Conservation (phyloP, 2,329 filamentous ascomycete species). For the Alternaria sp. region DNA sequence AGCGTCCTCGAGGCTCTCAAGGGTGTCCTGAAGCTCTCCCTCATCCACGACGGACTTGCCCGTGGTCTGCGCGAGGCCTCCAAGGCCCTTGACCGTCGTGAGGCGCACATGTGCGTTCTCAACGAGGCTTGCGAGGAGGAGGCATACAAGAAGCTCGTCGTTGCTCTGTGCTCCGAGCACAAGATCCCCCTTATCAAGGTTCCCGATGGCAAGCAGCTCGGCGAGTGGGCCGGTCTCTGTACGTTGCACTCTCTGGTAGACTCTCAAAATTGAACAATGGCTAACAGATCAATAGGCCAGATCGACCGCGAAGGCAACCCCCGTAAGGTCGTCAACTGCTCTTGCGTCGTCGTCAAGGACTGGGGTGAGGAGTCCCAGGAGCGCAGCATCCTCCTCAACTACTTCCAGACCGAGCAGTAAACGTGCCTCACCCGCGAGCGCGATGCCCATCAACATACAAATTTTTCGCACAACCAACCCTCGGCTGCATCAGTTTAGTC, state of each 20-base stretch:
- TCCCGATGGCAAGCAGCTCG: constrained; percentile 98
- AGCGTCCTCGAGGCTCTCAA: constrained; percentile 98
- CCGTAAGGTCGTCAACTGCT: constrained; percentile 99
- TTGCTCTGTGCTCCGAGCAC: constrained; percentile 98
- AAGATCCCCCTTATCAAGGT: constrained; percentile 99
- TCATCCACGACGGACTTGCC: constrained; percentile 99
- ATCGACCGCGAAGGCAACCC: constrained; percentile 99
- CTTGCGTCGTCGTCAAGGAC: constrained; percentile 99
- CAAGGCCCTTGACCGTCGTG: constrained; percentile 97
- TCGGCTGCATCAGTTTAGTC: constrained; percentile 27
- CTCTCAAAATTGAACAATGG: not conserved
- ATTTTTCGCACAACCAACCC: constrained; percentile 20
- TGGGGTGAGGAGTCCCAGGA: constrained; percentile 99
- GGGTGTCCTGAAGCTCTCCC: constrained; percentile 96
- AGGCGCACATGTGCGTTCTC: constrained; percentile 99
- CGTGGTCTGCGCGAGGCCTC: constrained; percentile 97
- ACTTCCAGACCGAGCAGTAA: constrained; percentile 89
- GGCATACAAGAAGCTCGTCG: constrained; percentile 99
- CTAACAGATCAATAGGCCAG: constrained; percentile 70
- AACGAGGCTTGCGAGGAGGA: constrained; percentile 99
- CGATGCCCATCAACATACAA: constrained; percentile 14
- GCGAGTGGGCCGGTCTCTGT: constrained; percentile 99
- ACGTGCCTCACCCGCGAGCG: constrained; percentile 24
- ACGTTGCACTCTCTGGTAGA: constrained; percentile 60
- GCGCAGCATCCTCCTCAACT: constrained; percentile 98